phyloP scores from a whole-genome alignment of 2,329 filamentous ascomycete species.

The Scolecobasidium constrictum region DNA sequence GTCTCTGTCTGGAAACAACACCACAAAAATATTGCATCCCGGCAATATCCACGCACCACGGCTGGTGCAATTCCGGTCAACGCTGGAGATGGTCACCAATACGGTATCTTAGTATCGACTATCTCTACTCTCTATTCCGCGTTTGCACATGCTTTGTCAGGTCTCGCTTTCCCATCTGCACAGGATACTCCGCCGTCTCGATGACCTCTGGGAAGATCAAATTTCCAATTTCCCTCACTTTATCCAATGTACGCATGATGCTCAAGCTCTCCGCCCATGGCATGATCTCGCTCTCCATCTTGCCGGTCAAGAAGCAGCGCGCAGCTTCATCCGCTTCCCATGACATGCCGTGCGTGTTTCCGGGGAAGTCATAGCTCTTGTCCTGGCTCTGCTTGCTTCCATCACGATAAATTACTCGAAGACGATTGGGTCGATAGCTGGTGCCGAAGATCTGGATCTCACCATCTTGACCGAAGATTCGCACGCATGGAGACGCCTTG shows the following conservation, averaged over 20 bases:
- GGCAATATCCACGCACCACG: no score
- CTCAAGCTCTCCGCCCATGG: conserved; percentile 65
- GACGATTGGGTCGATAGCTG: conserved; percentile 61
- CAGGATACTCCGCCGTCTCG: conserved; percentile 33
- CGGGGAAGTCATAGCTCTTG: conserved; percentile 25
- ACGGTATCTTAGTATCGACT: no score
- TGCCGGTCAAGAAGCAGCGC: conserved; percentile 63
- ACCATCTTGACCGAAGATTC: no score
- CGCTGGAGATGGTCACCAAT: no score
- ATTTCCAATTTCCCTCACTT: conserved; percentile 51
- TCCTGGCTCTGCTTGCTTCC: conserved; percentile 21
- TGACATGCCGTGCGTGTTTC: conserved; percentile 61
- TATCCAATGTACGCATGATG: conserved; percentile 75
- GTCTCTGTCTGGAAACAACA: no score
- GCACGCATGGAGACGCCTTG: no score
- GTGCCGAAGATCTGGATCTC: conserved; percentile 72
- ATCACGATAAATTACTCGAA: no score
- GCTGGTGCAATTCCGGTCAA: no score
- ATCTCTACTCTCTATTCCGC: no score
- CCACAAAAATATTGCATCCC: no score
- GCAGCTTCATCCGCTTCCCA: conserved; percentile 78
- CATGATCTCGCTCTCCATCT: conserved; percentile 54
- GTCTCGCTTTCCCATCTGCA: no score
- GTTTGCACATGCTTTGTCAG: no score
- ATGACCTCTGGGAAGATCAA: conserved; percentile 55